phyloP scores from a whole-genome alignment of 2,329 filamentous ascomycete genomes.

The Aspergillus sp. region DNA sequence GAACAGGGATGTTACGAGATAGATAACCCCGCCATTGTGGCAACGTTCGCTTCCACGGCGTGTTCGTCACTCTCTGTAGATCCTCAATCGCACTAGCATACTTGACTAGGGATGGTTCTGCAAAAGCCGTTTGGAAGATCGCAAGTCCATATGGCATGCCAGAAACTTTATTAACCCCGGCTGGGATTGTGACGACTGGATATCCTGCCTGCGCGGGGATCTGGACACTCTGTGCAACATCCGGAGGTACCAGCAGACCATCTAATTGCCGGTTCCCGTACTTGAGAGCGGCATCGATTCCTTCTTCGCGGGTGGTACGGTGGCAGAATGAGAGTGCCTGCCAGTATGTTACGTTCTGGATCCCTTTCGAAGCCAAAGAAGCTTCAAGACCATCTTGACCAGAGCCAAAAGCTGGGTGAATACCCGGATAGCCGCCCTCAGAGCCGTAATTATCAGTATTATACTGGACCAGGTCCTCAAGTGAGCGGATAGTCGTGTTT shows the following conservation, averaged over 20 bases:
- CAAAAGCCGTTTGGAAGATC: slow-evolving; percentile 59
- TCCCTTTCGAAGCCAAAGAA: slow-evolving; percentile 56
- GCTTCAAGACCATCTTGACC: slow-evolving; percentile 69
- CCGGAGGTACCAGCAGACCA: slow-evolving; percentile 63
- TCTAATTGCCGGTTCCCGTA: slow-evolving; percentile 46
- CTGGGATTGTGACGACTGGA: slow-evolving; percentile 66
- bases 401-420: slow-evolving; percentile 60
- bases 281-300: slow-evolving; percentile 64
- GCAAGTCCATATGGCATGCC: slow-evolving; percentile 61
- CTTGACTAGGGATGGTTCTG: slow-evolving; percentile 53
- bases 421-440: slow-evolving; percentile 61
- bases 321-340: slow-evolving; percentile 61
- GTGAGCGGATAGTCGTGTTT: slow-evolving; percentile 55
- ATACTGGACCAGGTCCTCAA: slow-evolving; percentile 63
- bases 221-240: slow-evolving; percentile 64
- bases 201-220: slow-evolving; percentile 73
- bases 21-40: slow-evolving; percentile 53
- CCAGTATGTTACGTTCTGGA: slow-evolving; percentile 61
- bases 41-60: slow-evolving; percentile 43
- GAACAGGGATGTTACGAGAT: slow-evolving; percentile 29
- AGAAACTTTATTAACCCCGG: slow-evolving; percentile 48
- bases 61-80: slow-evolving; percentile 42
- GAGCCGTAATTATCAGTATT: slow-evolving; percentile 60
- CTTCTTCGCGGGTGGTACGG: slow-evolving; percentile 55
- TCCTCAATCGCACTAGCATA: slow-evolving; percentile 63